Evolutionary conservation across 176 grass and related monocot species (phyloP).

Genomic region (Tillandsia fasciculata): DNA sequence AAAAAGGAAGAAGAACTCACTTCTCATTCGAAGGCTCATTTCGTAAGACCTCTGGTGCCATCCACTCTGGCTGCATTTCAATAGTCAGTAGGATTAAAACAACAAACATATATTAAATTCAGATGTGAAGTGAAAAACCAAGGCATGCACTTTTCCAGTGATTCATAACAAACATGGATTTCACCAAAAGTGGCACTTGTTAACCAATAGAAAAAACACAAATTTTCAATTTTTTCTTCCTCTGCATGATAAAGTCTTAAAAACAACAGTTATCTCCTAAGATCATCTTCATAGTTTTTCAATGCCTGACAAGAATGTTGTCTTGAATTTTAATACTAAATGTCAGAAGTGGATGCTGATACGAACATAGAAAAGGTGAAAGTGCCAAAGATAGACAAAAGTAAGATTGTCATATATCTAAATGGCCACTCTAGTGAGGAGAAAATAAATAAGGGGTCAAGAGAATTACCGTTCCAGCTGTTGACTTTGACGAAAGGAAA

Average conservation of each 20-base stretch:
- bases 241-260: too few species aligned
- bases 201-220: too few species aligned
- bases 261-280: not conserved
- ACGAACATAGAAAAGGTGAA: not conserved
- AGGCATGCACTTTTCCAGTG: not conserved
- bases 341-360: not conserved
- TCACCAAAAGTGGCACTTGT: too few species aligned
- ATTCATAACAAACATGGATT: too few species aligned
- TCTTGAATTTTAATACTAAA: not conserved
- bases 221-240: too few species aligned
- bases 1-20: constrained; percentile 33
- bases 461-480: constrained; percentile 80
- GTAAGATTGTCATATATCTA: not conserved
- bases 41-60: constrained; percentile 92
- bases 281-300: not conserved
- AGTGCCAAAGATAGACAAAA: not conserved
- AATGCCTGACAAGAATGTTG: not conserved
- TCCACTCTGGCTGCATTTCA: constrained; percentile 89
- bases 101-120: not conserved
- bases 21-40: constrained; percentile 94
- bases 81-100: not conserved
- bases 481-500: constrained; percentile 93
- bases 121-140: not conserved
- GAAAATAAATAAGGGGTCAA: constrained; percentile 9
- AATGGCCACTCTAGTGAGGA: not conserved